Conservation (phyloP, 768 basidiomycete genomes). For the Psilocybe azurescens region DNA sequence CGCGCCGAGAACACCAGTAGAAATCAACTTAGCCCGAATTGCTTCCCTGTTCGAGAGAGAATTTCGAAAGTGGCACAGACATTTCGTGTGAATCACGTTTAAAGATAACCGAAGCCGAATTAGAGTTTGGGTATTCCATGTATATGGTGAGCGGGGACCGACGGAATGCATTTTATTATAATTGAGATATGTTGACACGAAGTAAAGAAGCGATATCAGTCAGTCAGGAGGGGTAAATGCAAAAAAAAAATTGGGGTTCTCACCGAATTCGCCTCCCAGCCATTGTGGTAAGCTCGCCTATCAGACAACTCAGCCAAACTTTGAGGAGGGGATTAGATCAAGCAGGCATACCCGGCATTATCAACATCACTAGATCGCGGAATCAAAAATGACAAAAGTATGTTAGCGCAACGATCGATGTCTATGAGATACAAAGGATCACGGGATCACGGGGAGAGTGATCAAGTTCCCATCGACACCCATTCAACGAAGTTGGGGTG, state of each 20-base stretch:
- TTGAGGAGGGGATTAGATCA: conserved; percentile 6
- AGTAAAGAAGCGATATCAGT: conserved; percentile 11
- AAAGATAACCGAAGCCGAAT: conserved; percentile 25
- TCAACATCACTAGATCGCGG: conserved; percentile 57
- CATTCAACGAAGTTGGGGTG: neutral
- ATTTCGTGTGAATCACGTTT: conserved; percentile 22
- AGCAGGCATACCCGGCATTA: conserved; percentile 62
- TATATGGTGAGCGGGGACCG: neutral
- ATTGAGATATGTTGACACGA: conserved; percentile 13
- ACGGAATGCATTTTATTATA: conserved; percentile 1
- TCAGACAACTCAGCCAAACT: conserved; percentile 14
- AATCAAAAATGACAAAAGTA: neutral
- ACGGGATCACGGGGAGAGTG: neutral
- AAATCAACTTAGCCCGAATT: conserved; percentile 66
- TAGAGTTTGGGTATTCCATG: conserved; percentile 10
- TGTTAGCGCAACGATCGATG: conserved; percentile 6
- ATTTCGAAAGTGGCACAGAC: conserved; percentile 21
- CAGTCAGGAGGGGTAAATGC: conserved; percentile 17
- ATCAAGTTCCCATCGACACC: neutral
- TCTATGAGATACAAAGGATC: neutral
- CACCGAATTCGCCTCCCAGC: conserved; percentile 77
- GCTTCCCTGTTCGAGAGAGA: conserved; percentile 54
- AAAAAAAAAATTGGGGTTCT: conserved; percentile 25
- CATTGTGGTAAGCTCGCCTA: conserved; percentile 83
- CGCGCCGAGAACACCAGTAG: conserved; percentile 63